Evolutionary conservation across 306 rosid species (phyloP), one percentile per base, ranked within the genome.

Genomic region (Vicia sativa): DNA sequence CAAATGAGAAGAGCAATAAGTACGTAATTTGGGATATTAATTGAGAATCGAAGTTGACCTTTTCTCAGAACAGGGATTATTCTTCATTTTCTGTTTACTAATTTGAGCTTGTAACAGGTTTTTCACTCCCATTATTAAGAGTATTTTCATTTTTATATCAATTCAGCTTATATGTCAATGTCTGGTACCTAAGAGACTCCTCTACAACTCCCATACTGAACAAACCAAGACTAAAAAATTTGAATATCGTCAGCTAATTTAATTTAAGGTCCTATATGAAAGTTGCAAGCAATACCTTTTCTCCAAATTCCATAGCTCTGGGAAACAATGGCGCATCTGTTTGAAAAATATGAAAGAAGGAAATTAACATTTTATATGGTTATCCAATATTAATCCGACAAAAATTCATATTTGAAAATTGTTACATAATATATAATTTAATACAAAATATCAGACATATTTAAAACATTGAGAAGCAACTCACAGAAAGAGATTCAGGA

Each of bases 401-500:
- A 55, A 69, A 29, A 45, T 19, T 62, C 54, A 37, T 56, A 14
- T 18, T 19, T 55, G 53, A 59, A 23, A 55, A 13, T 55, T 55
- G 5, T 25, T 25, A 55, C 16, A 55, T 25, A 16, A 55, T 9
- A 55, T 25, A 35, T 55, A 12, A 12, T 53, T 53, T 23, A 77
- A 65, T 18, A 70, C 25, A 19, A 44, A 37, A 60, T 26, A 78
- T 1, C 19, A 29, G 8, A 71, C 66, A 35, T 39, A 48, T 52
- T 62, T 53, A 21, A 80, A 74, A 45, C 64, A 58, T 28, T 50
- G 73, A 81, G 77, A 39, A 80, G 59, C 74, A 83, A 72, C 98
- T 90, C 65, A 90, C 98, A 67, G 98, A 90, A 70, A 92, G 98
- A 78, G 93, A 92, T 60, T 88, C 91, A 9, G 98, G 96, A 82